Conservation (phyloP, 169 alveolate genomes). For the Babesia ovis region DNA sequence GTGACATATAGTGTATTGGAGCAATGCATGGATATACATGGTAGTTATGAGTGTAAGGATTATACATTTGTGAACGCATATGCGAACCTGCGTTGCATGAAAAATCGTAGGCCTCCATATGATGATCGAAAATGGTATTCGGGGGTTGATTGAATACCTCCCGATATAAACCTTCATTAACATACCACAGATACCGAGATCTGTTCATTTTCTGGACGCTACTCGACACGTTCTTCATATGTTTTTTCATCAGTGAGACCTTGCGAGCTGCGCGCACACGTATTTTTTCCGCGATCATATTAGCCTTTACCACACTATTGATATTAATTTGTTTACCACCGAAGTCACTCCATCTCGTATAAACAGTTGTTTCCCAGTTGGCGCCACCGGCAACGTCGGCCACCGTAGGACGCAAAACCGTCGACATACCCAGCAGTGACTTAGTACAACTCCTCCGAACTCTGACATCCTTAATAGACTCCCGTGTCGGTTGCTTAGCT, state of each 20-base stretch:
- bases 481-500: neutral
- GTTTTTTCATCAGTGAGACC: conserved; percentile 38
- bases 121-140: neutral
- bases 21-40: neutral
- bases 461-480: conserved; percentile 64
- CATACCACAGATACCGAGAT: conserved; percentile 21
- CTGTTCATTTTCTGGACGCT: neutral
- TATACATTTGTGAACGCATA: neutral
- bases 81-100: neutral
- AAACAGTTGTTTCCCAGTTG: conserved; percentile 79
- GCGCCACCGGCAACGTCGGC: conserved; percentile 75
- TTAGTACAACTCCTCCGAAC: conserved; percentile 58
- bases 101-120: neutral
- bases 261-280: conserved; percentile 70
- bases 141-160: conserved; percentile 5
- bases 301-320: conserved; percentile 66
- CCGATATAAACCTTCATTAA: conserved; percentile 22
- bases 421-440: conserved; percentile 68
- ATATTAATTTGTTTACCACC: conserved; percentile 61
- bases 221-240: conserved; percentile 10
- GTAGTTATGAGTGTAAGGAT: neutral
- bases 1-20: neutral
- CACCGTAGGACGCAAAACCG: conserved; percentile 62
- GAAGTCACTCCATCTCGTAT: conserved; percentile 72
- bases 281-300: conserved; percentile 73